These are phyloP conservation scores for Mucor racemosus DNA, from an alignment of 371 early-diverging fungal species.

Conservation along the genomic window DNA sequence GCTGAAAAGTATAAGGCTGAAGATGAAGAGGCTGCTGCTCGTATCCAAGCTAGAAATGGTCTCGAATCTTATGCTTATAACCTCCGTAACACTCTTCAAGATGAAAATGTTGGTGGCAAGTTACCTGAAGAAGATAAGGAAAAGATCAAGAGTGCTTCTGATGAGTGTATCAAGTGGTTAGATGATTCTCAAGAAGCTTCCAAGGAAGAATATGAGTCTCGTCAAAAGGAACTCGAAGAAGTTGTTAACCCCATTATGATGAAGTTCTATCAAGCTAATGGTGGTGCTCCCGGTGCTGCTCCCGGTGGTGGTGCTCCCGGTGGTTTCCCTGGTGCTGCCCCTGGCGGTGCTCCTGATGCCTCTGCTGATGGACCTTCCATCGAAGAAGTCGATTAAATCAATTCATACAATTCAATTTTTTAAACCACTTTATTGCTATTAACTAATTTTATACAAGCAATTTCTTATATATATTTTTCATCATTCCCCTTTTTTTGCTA, in stretches of 20 bases:
- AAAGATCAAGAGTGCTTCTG: constrained; percentile 82
- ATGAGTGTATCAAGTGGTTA: constrained; percentile 86
- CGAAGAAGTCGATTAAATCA: constrained; percentile 57
- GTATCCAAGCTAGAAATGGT: constrained; percentile 84
- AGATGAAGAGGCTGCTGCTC: constrained; percentile 83
- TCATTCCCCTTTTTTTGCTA: too few relatives aligned
- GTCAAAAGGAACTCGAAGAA: constrained; percentile 88
- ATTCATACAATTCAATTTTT: too few relatives aligned
- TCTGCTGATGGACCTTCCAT: constrained; percentile 60
- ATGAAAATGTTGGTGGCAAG: constrained; percentile 83
- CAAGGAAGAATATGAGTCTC: constrained; percentile 90
- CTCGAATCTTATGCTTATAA: constrained; percentile 89
- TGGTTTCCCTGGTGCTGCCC: constrained; percentile 67
- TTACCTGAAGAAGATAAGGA: constrained; percentile 72
- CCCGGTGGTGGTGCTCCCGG: constrained; percentile 75
- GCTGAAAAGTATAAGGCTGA: constrained; percentile 90
- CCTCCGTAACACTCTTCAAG: constrained; percentile 81
- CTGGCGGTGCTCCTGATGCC: too few relatives aligned
- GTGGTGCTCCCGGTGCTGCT: constrained; percentile 72
- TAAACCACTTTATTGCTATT: too few relatives aligned
- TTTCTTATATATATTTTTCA: too few relatives aligned
- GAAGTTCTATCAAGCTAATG: constrained; percentile 74
- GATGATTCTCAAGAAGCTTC: constrained; percentile 84
- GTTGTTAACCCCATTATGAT: constrained; percentile 90
- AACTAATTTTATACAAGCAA: too few relatives aligned